These are phyloP conservation scores for Luzula sylvatica DNA, from an alignment of 176 grass and related monocot species.

Conservation along the genomic window DNA sequence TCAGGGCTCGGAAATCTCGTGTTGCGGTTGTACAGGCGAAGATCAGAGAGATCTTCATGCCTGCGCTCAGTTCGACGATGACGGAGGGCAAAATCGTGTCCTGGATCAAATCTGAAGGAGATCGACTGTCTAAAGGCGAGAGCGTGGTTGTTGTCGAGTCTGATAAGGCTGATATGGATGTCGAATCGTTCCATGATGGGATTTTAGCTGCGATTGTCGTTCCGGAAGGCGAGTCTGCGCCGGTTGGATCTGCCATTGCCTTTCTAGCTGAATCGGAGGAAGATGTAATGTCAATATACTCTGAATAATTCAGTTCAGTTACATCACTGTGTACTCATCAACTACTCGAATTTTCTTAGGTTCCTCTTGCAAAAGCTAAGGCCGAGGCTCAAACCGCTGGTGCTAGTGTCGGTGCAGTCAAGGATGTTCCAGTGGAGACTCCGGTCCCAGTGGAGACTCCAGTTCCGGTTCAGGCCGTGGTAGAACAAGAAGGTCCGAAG, in stretches of 20 bases:
- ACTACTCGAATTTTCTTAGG: no score
- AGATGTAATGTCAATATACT: slow-evolving; percentile 14
- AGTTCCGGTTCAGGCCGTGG: slow-evolving; percentile 6
- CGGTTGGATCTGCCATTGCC: slow-evolving; percentile 73
- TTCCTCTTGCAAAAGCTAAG: slow-evolving; percentile 48
- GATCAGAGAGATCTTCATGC: slow-evolving; percentile 97
- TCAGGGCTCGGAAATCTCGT: slow-evolving; percentile 6
- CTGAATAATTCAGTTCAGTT: no score
- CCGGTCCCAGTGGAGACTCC: slow-evolving; percentile 13
- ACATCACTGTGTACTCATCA: no score
- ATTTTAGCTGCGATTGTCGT: slow-evolving; percentile 72
- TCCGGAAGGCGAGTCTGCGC: slow-evolving; percentile 49
- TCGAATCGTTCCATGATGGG: slow-evolving; percentile 89
- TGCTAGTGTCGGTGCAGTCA: slow-evolving; percentile 4
- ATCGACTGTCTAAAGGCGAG: slow-evolving; percentile 78
- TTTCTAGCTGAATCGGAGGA: slow-evolving; percentile 85
- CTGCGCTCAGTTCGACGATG: slow-evolving; percentile 72
- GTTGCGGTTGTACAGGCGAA: slow-evolving; percentile 44
- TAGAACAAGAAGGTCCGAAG: slow-evolving; percentile 12
- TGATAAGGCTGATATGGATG: slow-evolving; percentile 97
- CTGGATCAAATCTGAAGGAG: slow-evolving; percentile 73
- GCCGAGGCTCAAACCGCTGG: slow-evolving; percentile 22
- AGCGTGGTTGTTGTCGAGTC: slow-evolving; percentile 87
- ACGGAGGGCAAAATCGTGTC: slow-evolving; percentile 80
- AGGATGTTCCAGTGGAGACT: background rate